These are phyloP conservation scores for Aspergillus viridinutans DNA, from an alignment of 2,329 filamentous ascomycete species.

Conservation along the genomic window DNA sequence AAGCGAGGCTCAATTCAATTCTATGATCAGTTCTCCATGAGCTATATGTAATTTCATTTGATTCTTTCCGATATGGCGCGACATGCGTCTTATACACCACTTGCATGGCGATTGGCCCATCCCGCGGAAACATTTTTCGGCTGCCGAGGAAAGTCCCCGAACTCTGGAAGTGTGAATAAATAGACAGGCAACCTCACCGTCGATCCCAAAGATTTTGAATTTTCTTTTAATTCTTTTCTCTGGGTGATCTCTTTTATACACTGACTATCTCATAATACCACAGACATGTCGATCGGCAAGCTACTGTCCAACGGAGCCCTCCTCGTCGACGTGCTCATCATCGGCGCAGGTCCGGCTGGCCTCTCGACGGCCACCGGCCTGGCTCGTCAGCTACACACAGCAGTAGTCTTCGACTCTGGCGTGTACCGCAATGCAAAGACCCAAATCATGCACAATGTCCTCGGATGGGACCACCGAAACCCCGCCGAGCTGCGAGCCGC, in stretches of 20 bases:
- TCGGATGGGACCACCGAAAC: conserved; percentile 35
- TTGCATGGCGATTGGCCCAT: background rate
- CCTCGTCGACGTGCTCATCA: conserved; percentile 17
- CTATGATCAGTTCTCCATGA: background rate
- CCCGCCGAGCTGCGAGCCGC: conserved; percentile 31
- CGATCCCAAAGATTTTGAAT: background rate
- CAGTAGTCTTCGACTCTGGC: conserved; percentile 43
- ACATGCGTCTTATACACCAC: background rate
- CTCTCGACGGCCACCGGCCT: conserved; percentile 34
- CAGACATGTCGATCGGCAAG: background rate
- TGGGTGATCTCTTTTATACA: background rate
- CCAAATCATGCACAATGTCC: conserved; percentile 45
- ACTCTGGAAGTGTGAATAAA: background rate
- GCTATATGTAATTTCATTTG: background rate
- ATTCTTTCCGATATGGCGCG: no score
- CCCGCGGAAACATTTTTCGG: background rate
- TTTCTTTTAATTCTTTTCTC: background rate
- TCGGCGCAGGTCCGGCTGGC: conserved; percentile 45
- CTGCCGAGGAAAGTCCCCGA: background rate
- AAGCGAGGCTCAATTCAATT: background rate
- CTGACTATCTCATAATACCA: background rate
- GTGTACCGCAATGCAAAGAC: conserved; percentile 43
- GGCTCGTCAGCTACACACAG: conserved; percentile 37
- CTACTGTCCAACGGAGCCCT: background rate
- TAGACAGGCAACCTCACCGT: background rate